These are phyloP conservation scores for Parmelia sp. DNA, from an alignment of 495 filamentous ascomycete species.

Conservation along the genomic window DNA sequence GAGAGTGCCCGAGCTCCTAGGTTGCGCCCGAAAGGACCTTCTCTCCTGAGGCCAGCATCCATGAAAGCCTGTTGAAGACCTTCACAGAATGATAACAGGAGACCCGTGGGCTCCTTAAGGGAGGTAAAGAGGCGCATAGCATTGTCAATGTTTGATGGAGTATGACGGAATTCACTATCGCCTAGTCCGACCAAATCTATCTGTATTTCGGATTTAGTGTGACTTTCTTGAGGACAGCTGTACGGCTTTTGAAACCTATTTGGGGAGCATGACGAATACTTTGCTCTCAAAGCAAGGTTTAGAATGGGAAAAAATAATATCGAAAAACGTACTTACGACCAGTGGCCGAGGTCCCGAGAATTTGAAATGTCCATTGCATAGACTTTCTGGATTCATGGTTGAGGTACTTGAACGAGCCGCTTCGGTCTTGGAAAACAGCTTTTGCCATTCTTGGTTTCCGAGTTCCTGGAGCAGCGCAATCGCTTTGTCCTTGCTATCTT, in stretches of 20 bases:
- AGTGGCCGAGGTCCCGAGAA: not conserved
- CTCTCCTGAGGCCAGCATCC: not conserved
- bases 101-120: not conserved
- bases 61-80: not conserved
- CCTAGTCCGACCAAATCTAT: not conserved
- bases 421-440: not conserved
- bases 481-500: not conserved
- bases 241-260: too few species aligned
- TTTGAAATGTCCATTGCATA: not conserved
- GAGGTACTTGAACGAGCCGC: not conserved
- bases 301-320: too few species aligned
- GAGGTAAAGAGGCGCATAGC: not conserved
- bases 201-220: too few species aligned
- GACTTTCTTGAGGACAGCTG: too few species aligned
- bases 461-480: not conserved
- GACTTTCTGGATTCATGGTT: not conserved
- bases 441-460: not conserved
- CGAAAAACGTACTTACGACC: too few species aligned
- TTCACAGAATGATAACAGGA: not conserved
- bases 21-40: not conserved
- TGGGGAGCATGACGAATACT: too few species aligned
- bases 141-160: not conserved
- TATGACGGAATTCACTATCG: not conserved
- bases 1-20: not conserved
- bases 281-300: too few species aligned